These are phyloP conservation scores for Eutypa lata DNA, from an alignment of 2,329 filamentous ascomycete genomes.

Conservation along the genomic window DNA sequence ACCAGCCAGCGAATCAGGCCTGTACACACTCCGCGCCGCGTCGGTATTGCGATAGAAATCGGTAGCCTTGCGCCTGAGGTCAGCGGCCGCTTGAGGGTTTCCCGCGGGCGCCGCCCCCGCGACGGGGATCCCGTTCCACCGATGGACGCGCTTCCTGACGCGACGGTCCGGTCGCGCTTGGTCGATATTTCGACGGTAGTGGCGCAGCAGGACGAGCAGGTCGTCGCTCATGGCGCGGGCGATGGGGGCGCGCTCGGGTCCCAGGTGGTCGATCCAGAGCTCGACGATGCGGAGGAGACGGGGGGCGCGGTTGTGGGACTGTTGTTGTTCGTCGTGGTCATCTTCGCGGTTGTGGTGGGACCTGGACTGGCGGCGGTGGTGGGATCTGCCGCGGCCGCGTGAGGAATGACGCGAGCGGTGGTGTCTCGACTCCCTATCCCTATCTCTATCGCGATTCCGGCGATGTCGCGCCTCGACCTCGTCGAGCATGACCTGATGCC, in stretches of 20 bases:
- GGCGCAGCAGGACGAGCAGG: constrained; percentile 16
- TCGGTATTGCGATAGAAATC: constrained; percentile 2
- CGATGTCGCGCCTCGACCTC: neutral
- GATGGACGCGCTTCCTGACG: constrained; percentile 5
- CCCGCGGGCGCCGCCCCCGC: constrained; percentile 11
- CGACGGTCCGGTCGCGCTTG: constrained; percentile 13
- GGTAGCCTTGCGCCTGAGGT: constrained; percentile 14
- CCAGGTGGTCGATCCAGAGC: constrained; percentile 39
- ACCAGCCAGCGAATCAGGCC: constrained; percentile 21
- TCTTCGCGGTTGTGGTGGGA: neutral
- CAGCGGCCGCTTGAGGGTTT: constrained; percentile 12
- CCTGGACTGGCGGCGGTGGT: neutral
- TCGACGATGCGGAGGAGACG: constrained; percentile 39
- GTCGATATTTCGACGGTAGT: constrained; percentile 12
- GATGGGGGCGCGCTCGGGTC: constrained; percentile 13
- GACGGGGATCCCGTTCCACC: constrained; percentile 23
- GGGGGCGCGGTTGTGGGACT: constrained; percentile 23
- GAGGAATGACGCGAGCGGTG: neutral
- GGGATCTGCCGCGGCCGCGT: neutral
- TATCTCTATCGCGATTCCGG: no score
- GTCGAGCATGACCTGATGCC: neutral
- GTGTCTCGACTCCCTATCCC: neutral
- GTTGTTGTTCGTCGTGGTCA: neutral
- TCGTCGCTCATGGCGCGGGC: constrained; percentile 18
- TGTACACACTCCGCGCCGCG: constrained; percentile 20